A percentile compares a stretch with the other conserved stretches of the same genome.
Evolutionary conservation across 2,329 filamentous ascomycete genomes (phyloP).

Genomic region (Lasiodiplodia theobromae): DNA sequence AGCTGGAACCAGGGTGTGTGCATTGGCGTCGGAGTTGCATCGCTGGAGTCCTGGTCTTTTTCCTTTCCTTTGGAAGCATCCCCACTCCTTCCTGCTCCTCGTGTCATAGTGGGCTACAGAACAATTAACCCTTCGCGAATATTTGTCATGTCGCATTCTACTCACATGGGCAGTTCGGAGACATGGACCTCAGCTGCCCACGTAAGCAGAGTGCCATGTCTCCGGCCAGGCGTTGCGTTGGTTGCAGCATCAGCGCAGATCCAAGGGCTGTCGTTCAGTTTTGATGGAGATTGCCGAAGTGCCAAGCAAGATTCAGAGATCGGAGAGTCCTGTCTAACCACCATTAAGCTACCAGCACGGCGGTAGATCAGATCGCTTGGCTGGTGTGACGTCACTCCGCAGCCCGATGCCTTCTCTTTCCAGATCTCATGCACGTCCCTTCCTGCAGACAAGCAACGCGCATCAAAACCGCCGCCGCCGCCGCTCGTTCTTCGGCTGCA

Average conservation of each 20-base stretch:
- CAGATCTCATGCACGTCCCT: neutral
- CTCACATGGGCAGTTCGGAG: no score
- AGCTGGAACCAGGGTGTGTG: neutral
- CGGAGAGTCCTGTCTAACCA: neutral
- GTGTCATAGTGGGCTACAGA: no score
- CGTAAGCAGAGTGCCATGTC: neutral
- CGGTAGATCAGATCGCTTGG: constrained; percentile 4
- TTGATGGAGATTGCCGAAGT: constrained; percentile 13
- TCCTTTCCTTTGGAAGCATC: neutral
- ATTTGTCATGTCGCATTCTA: no score
- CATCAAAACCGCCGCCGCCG: neutral
- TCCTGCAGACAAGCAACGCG: neutral
- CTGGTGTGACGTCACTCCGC: constrained; percentile 11
- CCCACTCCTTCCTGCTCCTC: neutral
- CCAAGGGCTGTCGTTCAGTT: neutral
- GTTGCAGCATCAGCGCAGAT: constrained; percentile 11
- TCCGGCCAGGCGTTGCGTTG: neutral
- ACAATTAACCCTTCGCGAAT: no score
- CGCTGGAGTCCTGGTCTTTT: neutral
- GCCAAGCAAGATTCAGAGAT: constrained; percentile 4
- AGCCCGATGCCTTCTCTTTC: neutral
- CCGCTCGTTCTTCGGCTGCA: neutral
- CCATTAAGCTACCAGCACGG: constrained; percentile 4
- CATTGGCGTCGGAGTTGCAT: neutral
- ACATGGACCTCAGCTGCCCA: no score